Evolutionary conservation across 495 filamentous ascomycete species (phyloP).

Genomic region (Terfezia claveryi): DNA sequence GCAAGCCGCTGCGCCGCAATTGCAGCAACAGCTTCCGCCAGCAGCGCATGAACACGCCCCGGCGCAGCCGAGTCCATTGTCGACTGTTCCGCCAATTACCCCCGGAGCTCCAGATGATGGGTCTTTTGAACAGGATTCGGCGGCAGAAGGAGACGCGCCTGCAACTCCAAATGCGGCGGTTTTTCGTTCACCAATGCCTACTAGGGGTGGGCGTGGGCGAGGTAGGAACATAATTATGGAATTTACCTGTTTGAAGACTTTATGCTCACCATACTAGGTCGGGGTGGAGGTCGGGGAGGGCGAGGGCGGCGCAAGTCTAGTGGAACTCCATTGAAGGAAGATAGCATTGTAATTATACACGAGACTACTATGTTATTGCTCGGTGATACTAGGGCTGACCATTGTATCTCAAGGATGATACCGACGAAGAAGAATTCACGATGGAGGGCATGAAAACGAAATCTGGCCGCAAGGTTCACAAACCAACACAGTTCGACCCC

Average conservation of each 20-base stretch:
- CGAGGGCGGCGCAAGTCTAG: not conserved
- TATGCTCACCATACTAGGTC: not conserved
- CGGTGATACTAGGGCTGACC: not conserved
- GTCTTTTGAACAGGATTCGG: too few relatives aligned
- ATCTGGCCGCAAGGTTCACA: slow-evolving; percentile 61
- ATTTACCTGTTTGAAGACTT: too few relatives aligned
- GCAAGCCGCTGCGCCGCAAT: not conserved
- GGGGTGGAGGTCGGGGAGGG: not conserved
- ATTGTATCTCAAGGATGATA: slow-evolving; percentile 4
- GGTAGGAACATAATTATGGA: too few relatives aligned
- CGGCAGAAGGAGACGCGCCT: too few relatives aligned
- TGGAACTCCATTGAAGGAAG: not conserved
- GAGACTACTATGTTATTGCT: too few relatives aligned
- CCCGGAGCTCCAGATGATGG: not conserved
- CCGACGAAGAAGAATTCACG: slow-evolving; percentile 17
- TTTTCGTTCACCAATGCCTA: too few relatives aligned
- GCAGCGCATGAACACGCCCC: not conserved
- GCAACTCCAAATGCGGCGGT: too few relatives aligned
- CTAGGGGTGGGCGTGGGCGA: too few relatives aligned
- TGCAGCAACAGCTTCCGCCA: not conserved
- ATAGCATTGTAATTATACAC: not conserved
- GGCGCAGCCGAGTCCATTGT: not conserved
- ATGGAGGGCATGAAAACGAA: slow-evolving; percentile 37
- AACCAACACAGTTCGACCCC: slow-evolving; percentile 48
- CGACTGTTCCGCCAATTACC: not conserved